Evolutionary conservation across 1,139 yeast species (phyloP), one percentile per base, ranked within the genome.

Genomic region (Protomyces pachydermus): DNA sequence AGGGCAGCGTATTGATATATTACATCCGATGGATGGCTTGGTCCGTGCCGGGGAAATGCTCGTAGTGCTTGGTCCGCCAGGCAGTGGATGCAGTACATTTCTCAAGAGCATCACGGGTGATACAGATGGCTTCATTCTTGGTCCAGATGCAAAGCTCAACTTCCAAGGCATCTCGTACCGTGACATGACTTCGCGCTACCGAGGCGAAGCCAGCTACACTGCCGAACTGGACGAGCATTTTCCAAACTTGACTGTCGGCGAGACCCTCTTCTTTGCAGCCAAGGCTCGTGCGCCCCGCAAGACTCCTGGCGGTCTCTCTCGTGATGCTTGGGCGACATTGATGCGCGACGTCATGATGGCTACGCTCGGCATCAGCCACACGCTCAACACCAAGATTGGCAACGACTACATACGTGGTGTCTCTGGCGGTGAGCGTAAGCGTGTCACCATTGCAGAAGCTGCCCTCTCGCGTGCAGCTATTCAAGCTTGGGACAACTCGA

Each of bases 391-490:
- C 20, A 80, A 82, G 68, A 91, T 86, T 37, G 91, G 91, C 65
- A 81, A 83, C 72, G 89, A 86, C 70, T 82, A 80, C 65, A 81
- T 87, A 51, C 81, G 91, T 71, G 95, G 95, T 74, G 88, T 87
- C 37, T 86, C 91, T 52, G 95, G 95, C 70, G 95, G 95, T 76
- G 91, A 87, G 76, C 80, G 93, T 70, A 87, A 87, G 75, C 84
- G 95, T 75, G 93, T 87, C 25, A 85, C 91, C 3, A 84, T 87
- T 70, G 88, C 88, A 34, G 90, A 86, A 72, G 39, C 35, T 3
- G 77, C 84, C 32, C 78, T 84, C 12, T 78, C 84, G 62, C 83
- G 85, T 35, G 84, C 87, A 10, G 79, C 84, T 53, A 75, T 85
- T 63, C 87, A 84, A 71, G 84, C 88, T 73, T 85, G 87, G 83